Conservation (phyloP, 192 early-diverging fungal genomes). For the Polychytrium aggregatum region DNA sequence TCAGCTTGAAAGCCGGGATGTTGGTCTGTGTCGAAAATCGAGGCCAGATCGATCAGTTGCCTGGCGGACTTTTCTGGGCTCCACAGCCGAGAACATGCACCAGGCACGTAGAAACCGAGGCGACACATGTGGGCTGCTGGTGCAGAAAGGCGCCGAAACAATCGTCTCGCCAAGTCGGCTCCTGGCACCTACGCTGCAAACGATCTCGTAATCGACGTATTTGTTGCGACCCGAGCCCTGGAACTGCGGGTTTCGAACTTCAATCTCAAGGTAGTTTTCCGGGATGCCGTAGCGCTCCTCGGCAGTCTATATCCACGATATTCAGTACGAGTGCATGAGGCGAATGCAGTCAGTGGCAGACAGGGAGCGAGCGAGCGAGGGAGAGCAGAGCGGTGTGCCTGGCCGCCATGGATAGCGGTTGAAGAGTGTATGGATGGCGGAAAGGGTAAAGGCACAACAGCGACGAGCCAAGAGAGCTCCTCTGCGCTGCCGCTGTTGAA, state of each 20-base stretch:
- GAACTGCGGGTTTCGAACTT: slow-evolving; percentile 80
- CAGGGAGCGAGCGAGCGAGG: not conserved
- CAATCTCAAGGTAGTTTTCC: slow-evolving; percentile 96
- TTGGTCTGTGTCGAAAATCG: slow-evolving; percentile 77
- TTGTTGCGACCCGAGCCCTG: slow-evolving; percentile 71
- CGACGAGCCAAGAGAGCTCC: not conserved
- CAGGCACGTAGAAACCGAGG: too few relatives aligned
- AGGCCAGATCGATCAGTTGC: too few relatives aligned
- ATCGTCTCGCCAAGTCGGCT: too few relatives aligned
- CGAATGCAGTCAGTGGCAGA: not conserved
- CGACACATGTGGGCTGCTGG: too few relatives aligned
- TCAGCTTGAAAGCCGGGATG: slow-evolving; percentile 90
- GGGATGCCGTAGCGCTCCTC: slow-evolving; percentile 73
- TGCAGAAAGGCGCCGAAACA: too few relatives aligned
- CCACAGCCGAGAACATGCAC: too few relatives aligned
- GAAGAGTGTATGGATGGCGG: not conserved
- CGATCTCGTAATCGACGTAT: slow-evolving; percentile 93
- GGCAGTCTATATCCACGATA: slow-evolving; percentile 18
- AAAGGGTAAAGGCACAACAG: not conserved
- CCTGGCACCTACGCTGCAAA: slow-evolving; percentile 82
- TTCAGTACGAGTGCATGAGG: not conserved
- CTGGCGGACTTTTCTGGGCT: too few relatives aligned
- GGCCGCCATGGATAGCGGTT: too few relatives aligned
- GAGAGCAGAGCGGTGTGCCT: not conserved
- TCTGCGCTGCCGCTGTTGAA: not conserved